A percentile compares a stretch with the other conserved stretches of the same genome.
phyloP scores from a whole-genome alignment of 225 moss, liverwort and hornwort species.

The Bryoerythrophyllum caledonicum region DNA sequence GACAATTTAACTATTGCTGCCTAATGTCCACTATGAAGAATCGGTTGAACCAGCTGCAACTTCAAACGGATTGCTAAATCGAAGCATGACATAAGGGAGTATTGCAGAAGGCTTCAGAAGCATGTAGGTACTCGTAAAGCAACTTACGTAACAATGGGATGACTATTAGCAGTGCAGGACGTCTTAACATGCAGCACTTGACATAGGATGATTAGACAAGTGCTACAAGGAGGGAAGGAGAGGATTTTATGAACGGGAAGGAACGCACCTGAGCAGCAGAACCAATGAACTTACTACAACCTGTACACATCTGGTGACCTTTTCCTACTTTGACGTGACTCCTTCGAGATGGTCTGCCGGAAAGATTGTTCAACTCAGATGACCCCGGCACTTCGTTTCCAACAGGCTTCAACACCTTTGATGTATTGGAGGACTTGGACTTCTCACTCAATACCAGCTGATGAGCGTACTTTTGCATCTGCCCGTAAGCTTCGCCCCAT shows the following conservation, averaged over 20 bases:
- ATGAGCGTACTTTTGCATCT: conserved; percentile 36
- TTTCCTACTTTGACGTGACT: conserved; percentile 38
- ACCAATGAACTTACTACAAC: conserved; percentile 46
- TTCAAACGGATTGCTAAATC: conserved; percentile 16
- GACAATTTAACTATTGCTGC: not conserved
- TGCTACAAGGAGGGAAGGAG: conserved; percentile 1
- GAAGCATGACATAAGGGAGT: not conserved
- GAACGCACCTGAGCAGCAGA: conserved; percentile 55
- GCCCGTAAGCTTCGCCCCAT: conserved; percentile 39
- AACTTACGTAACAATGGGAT: not conserved
- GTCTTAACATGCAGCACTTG: not conserved
- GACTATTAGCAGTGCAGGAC: not conserved
- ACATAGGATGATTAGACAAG: not conserved
- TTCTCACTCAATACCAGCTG: conserved; percentile 41
- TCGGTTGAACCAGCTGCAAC: conserved; percentile 12
- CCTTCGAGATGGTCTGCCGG: conserved; percentile 27
- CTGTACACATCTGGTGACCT: conserved; percentile 59
- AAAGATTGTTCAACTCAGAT: conserved; percentile 31
- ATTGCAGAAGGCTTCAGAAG: not conserved
- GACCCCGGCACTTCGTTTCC: conserved; percentile 21
- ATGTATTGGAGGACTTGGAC: conserved; percentile 30
- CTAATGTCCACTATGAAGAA: not conserved
- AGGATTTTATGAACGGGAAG: conserved; percentile 18
- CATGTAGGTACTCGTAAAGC: not conserved
- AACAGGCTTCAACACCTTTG: conserved; percentile 19